phyloP scores from a whole-genome alignment of 306 rosid species.

The Trichosanthes truncata region DNA sequence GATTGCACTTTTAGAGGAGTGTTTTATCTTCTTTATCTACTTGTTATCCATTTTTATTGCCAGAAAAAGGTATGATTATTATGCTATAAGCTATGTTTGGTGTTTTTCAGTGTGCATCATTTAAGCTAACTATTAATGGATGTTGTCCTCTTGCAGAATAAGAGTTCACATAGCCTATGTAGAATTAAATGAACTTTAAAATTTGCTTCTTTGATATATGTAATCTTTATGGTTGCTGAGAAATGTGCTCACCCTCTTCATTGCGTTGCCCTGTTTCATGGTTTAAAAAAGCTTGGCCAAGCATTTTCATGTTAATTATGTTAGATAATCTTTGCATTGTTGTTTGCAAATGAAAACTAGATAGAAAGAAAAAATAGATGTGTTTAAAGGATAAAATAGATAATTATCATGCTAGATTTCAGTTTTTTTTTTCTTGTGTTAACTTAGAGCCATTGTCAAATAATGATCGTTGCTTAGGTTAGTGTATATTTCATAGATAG shows the following conservation, averaged over 20 bases:
- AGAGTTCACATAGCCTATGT: not conserved
- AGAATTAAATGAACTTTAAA: not conserved
- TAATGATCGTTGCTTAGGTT: too few relatives aligned
- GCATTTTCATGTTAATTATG: not conserved
- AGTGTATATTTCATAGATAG: too few relatives aligned
- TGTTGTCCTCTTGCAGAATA: not conserved
- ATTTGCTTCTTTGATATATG: too few relatives aligned
- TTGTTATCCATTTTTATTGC: not conserved
- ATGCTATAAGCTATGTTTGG: not conserved
- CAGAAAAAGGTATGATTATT: not conserved
- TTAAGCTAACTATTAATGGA: not conserved
- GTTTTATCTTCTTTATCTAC: not conserved
- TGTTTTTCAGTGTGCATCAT: not conserved
- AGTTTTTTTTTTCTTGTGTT: too few relatives aligned
- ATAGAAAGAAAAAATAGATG: not conserved
- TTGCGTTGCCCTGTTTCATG: too few relatives aligned
- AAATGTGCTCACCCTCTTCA: too few relatives aligned
- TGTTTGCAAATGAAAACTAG: not conserved
- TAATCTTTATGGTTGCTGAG: not conserved
- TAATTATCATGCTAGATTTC: not conserved
- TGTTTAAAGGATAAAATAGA: not conserved
- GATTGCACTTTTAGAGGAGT: too few relatives aligned
- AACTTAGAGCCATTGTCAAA: too few relatives aligned
- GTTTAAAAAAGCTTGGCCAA: not conserved
- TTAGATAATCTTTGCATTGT: not conserved